phyloP scores from a whole-genome alignment of 768 basidiomycete genomes.

The Boletus patriciae region DNA sequence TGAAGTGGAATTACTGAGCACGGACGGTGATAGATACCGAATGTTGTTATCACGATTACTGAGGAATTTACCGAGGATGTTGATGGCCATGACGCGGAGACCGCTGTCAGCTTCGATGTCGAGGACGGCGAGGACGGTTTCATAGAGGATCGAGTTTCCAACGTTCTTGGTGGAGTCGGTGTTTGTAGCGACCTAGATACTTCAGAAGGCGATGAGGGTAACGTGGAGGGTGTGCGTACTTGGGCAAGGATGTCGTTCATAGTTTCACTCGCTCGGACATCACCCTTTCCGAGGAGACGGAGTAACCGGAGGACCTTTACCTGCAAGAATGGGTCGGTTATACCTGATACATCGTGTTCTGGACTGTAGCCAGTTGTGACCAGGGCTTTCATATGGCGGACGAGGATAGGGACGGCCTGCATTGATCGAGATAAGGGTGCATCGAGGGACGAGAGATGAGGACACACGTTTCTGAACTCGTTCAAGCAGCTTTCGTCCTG shows the following conservation, averaged over 20 bases:
- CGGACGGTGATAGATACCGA: conserved; percentile 54
- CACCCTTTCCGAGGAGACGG: conserved; percentile 82
- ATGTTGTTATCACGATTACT: conserved; percentile 99
- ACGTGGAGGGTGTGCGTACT: conserved; percentile 39
- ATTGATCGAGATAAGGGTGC: conserved; percentile 8
- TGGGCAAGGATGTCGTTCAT: conserved; percentile 99
- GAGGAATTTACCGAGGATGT: conserved; percentile 97
- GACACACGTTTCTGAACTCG: conserved; percentile 85
- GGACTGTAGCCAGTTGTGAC: conserved; percentile 97
- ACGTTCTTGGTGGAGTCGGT: conserved; percentile 98
- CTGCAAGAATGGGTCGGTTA: conserved; percentile 95
- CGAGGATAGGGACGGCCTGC: conserved; percentile 89
- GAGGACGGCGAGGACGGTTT: conserved; percentile 92
- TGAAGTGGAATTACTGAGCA: background rate
- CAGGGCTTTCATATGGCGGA: conserved; percentile 91
- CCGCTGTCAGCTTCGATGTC: conserved; percentile 98
- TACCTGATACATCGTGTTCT: conserved; percentile 98
- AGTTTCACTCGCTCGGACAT: conserved; percentile 83
- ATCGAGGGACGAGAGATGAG: conserved; percentile 6
- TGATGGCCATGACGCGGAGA: conserved; percentile 98
- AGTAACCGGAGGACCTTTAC: conserved; percentile 90
- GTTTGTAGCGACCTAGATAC: conserved; percentile 89
- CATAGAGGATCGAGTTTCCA: conserved; percentile 96
- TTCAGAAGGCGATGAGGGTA: background rate
- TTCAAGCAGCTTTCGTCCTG: conserved; percentile 68